Conservation (phyloP, 2,329 filamentous ascomycete genomes). For the Pyricularia grisea region DNA sequence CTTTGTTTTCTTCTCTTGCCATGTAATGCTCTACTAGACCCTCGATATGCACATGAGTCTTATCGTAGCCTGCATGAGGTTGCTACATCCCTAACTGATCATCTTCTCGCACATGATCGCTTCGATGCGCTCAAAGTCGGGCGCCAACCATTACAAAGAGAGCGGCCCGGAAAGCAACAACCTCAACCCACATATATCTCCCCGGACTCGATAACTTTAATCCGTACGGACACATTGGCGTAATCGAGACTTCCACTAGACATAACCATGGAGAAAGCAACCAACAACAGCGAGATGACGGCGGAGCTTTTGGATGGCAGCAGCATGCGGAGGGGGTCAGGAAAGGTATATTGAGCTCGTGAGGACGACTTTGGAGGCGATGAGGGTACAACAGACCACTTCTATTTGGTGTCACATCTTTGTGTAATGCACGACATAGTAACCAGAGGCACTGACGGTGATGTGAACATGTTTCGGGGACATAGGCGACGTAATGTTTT, state of each 20-base stretch:
- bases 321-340: not conserved
- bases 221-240: not conserved
- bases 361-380: not conserved
- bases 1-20: not conserved
- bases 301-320: not conserved
- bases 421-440: too few species aligned
- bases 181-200: not conserved
- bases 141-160: not conserved
- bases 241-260: not conserved
- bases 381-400: not conserved
- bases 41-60: not conserved
- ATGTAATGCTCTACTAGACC: not conserved
- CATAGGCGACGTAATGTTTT: too few species aligned
- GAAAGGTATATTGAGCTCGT: not conserved
- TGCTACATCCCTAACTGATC: conserved; percentile 19
- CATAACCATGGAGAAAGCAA: not conserved
- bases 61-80: conserved; percentile 8
- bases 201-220: not conserved
- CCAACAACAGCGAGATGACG: not conserved
- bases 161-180: not conserved
- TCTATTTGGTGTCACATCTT: too few species aligned
- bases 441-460: too few species aligned
- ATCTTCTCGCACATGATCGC: not conserved
- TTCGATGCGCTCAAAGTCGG: not conserved
- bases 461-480: too few species aligned